A percentile compares a stretch with the other conserved stretches of the same genome.
Conservation (phyloP, 2,329 filamentous ascomycete species). For the Capronia epimyces region DNA sequence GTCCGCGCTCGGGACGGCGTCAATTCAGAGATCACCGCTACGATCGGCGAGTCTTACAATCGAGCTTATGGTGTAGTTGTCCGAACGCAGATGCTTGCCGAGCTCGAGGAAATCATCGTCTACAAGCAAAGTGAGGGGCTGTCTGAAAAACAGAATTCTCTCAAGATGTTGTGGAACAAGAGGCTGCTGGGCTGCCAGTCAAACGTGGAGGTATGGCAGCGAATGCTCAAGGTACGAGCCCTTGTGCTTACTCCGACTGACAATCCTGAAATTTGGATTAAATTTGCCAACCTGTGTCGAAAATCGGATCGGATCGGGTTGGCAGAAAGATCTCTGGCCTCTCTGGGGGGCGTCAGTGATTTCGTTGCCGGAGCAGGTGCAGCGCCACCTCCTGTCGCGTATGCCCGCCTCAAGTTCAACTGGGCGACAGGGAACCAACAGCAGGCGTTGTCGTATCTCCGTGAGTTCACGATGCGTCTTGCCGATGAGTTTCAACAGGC, state of each 20-base stretch:
- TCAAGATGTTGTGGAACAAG: constrained; percentile 93
- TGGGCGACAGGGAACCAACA: constrained; percentile 77
- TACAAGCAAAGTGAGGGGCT: constrained; percentile 87
- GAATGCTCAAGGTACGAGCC: constrained; percentile 90
- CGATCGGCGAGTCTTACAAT: constrained; percentile 98
- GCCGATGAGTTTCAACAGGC: constrained; percentile 53
- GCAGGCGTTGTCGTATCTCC: constrained; percentile 54
- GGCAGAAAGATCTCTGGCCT: constrained; percentile 89
- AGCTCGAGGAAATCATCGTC: constrained; percentile 93
- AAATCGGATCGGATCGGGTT: constrained; percentile 93
- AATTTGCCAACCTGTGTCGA: constrained; percentile 95
- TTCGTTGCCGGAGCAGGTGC: constrained; percentile 34
- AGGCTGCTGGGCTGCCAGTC: constrained; percentile 90
- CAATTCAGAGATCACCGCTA: constrained; percentile 88
- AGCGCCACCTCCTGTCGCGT: constrained; percentile 70
- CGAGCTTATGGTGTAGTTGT: constrained; percentile 97
- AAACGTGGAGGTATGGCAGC: constrained; percentile 96
- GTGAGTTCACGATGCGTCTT: constrained; percentile 56
- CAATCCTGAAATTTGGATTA: constrained; percentile 99
- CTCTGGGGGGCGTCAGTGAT: constrained; percentile 63
- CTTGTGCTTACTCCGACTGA: constrained; percentile 87
- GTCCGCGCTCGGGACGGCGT: constrained; percentile 87
- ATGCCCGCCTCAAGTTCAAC: constrained; percentile 94
- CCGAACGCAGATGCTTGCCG: constrained; percentile 96
- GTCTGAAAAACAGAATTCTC: constrained; percentile 77